Evolutionary conservation across 208 protist species (phyloP).

Genomic region (Wallacemonas rigidus): DNA sequence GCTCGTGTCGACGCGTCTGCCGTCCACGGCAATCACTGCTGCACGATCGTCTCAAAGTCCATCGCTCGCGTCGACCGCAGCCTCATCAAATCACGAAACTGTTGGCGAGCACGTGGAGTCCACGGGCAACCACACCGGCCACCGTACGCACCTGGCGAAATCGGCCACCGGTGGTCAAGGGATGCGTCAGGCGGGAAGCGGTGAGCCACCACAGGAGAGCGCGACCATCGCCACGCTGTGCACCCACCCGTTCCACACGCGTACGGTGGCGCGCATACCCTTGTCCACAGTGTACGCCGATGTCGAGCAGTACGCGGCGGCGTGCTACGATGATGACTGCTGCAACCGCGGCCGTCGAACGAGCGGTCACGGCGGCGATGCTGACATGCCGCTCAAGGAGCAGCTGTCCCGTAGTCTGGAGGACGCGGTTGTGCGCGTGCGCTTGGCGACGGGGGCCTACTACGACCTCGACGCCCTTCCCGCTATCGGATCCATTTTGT

Average conservation of each 20-base stretch:
- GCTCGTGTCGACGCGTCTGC: no score
- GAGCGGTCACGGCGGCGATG: neutral
- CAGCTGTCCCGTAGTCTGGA: slow-evolving; percentile 25
- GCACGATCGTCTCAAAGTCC: no score
- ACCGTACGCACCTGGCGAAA: no score
- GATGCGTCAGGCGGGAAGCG: no score
- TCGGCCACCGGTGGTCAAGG: no score
- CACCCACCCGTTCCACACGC: neutral
- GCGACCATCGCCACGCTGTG: neutral
- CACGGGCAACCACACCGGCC: no score
- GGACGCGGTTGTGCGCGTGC: slow-evolving; percentile 31
- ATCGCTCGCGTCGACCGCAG: no score
- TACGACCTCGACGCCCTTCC: slow-evolving; percentile 60
- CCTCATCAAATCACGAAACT: no score
- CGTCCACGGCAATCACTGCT: no score
- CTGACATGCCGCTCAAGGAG: neutral
- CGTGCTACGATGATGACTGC: neutral
- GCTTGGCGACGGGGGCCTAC: slow-evolving; percentile 69
- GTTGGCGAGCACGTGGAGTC: no score
- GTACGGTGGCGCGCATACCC: neutral
- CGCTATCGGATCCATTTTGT: slow-evolving; percentile 46
- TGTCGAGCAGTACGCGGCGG: slow-evolving; percentile 3
- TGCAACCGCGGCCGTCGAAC: neutral
- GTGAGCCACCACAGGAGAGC: neutral
- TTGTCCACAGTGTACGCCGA: neutral